Evolutionary conservation across 2,329 filamentous ascomycete species (phyloP).

Genomic region (Pyrenophora tritici-repentis): DNA sequence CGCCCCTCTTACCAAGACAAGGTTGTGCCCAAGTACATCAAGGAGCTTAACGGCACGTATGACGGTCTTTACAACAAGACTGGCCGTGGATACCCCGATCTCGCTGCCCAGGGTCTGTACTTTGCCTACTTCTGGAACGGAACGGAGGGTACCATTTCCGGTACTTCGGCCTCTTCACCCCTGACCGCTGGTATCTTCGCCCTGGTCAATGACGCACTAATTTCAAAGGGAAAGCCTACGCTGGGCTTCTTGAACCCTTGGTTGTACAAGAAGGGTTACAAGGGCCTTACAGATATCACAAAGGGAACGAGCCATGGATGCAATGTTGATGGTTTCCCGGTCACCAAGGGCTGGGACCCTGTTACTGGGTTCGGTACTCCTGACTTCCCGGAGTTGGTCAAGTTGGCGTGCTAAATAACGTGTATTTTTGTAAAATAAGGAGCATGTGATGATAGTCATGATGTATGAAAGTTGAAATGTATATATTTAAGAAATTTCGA

Average conservation of each 20-base stretch:
- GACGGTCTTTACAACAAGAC: slow-evolving; percentile 56
- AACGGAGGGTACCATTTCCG: slow-evolving; percentile 50
- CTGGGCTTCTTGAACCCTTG: slow-evolving; percentile 67
- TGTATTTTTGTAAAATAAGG: slow-evolving; percentile 5
- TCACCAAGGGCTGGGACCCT: slow-evolving; percentile 45
- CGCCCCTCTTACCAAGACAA: slow-evolving; percentile 54
- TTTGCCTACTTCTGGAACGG: slow-evolving; percentile 54
- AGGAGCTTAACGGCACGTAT: slow-evolving; percentile 49
- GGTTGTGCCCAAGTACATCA: slow-evolving; percentile 53
- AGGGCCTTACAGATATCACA: slow-evolving; percentile 56
- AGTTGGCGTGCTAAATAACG: slow-evolving; percentile 23
- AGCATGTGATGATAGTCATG: neutral
- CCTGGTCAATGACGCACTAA: slow-evolving; percentile 65
- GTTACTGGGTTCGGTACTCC: slow-evolving; percentile 46
- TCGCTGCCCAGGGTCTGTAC: slow-evolving; percentile 63
- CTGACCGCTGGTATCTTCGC: slow-evolving; percentile 63
- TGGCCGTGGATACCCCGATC: slow-evolving; percentile 66
- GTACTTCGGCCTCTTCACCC: slow-evolving; percentile 63
- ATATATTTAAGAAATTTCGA: neutral
- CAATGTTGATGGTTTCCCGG: slow-evolving; percentile 44
- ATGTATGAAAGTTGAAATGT: neutral
- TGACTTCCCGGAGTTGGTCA: slow-evolving; percentile 37
- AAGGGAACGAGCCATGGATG: slow-evolving; percentile 48
- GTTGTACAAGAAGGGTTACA: slow-evolving; percentile 58
- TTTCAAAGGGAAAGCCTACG: slow-evolving; percentile 55